Evolutionary conservation across 345 rosid species (phyloP).

Genomic region (Lepidium sativum): DNA sequence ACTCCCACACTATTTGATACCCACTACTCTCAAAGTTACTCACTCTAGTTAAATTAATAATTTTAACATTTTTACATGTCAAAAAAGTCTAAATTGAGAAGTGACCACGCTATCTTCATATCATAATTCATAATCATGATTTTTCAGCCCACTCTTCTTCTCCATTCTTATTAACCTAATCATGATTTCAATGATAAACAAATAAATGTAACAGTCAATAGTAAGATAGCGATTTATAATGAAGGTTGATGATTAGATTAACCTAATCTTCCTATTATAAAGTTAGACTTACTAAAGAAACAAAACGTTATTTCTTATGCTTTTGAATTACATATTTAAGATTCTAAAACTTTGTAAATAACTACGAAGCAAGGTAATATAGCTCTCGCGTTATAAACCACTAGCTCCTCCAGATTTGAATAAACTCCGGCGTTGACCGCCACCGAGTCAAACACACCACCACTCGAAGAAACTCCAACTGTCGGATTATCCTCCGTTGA

Average conservation of each 20-base stretch:
- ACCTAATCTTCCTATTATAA: constrained; percentile 12
- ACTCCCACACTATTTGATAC: constrained; percentile 28
- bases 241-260: constrained; percentile 20
- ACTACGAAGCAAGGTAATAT: constrained; percentile 96
- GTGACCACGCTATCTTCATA: not conserved
- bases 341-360: constrained; percentile 60
- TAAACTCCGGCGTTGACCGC: constrained; percentile 62
- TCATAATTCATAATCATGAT: not conserved
- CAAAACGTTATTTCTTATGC: constrained; percentile 13
- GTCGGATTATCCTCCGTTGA: not conserved
- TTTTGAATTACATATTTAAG: constrained; percentile 27
- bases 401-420: constrained; percentile 76
- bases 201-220: not conserved
- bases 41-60: not conserved
- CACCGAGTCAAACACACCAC: constrained; percentile 65
- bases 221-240: constrained; percentile 6
- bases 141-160: not conserved
- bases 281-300: not conserved
- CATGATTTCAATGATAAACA: not conserved
- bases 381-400: constrained; percentile 76
- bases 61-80: not conserved
- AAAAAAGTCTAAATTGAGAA: not conserved
- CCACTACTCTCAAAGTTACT: constrained; percentile 6
- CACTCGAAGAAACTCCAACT: constrained; percentile 3
- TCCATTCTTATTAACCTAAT: not conserved